A percentile compares a stretch with the other conserved stretches of the same genome.
Evolutionary conservation across 352 stramenopile genomes (phyloP).

Genomic region (Phytophthora aleatoria): DNA sequence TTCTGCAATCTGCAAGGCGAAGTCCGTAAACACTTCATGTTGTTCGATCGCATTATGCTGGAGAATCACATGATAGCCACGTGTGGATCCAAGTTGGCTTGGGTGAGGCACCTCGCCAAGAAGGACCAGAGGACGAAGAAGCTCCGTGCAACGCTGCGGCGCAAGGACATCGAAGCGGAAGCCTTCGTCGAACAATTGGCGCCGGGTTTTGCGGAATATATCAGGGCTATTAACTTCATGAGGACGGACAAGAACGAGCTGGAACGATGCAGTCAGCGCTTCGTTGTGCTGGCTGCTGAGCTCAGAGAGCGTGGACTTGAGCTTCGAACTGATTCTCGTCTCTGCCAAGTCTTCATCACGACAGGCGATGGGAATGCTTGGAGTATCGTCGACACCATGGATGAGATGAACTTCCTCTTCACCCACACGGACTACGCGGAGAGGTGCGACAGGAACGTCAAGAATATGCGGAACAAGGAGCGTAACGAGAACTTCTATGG

Average conservation of each 20-base stretch:
- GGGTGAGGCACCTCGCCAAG: no score
- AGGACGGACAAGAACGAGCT: not conserved
- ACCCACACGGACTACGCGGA: no score
- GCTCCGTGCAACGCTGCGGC: not conserved
- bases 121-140: no score
- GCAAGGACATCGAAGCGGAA: no score
- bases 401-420: no score
- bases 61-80: conserved; percentile 20
- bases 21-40: no score
- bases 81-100: no score
- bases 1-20: not conserved
- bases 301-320: not conserved
- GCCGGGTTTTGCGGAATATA: conserved; percentile 1
- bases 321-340: not conserved
- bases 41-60: conserved; percentile 1
- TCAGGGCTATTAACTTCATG: not conserved
- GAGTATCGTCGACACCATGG: no score
- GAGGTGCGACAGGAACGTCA: no score
- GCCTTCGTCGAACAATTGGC: no score
- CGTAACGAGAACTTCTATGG: no score
- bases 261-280: not conserved
- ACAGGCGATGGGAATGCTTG: not conserved
- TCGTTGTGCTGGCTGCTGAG: not conserved
- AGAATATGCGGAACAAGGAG: no score
- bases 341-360: not conserved